These are phyloP conservation scores for Cruciata laevipes DNA, from an alignment of 257 asterid genomes.

Conservation along the genomic window DNA sequence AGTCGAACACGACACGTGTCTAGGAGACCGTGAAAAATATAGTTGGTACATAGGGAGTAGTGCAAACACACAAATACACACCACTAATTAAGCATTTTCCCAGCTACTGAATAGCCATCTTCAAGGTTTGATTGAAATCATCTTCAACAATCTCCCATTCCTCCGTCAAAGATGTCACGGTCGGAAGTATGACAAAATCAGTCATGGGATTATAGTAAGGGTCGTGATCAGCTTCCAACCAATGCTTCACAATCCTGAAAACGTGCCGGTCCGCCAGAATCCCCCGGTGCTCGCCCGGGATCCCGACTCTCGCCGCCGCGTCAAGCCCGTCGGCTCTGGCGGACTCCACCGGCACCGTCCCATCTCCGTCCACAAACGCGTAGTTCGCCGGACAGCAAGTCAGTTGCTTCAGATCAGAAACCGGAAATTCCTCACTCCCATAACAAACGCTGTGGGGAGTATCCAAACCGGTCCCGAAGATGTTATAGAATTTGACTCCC, in stretches of 20 bases:
- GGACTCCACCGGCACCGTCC: slow-evolving; percentile 92
- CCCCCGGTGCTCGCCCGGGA: slow-evolving; percentile 84
- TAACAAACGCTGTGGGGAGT: slow-evolving; percentile 91
- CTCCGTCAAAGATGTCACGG: slow-evolving; percentile 58
- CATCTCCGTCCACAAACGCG: slow-evolving; percentile 83
- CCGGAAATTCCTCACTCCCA: slow-evolving; percentile 71
- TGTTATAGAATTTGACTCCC: slow-evolving; percentile 70
- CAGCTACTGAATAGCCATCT: background rate
- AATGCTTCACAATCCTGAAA: slow-evolving; percentile 82
- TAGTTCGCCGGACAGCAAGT: slow-evolving; percentile 52
- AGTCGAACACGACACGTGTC: too few relatives aligned
- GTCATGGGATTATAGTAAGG: slow-evolving; percentile 80
- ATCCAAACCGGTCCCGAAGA: slow-evolving; percentile 61
- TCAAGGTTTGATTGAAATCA: slow-evolving; percentile 2
- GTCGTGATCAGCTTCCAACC: slow-evolving; percentile 89
- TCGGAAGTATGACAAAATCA: slow-evolving; percentile 79
- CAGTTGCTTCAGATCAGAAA: slow-evolving; percentile 57
- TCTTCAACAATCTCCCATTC: slow-evolving; percentile 79
- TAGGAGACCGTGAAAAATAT: too few relatives aligned
- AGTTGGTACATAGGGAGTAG: too few relatives aligned
- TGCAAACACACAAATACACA: background rate
- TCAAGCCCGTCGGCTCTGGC: slow-evolving; percentile 90
- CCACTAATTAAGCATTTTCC: background rate
- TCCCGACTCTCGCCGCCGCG: slow-evolving; percentile 90
- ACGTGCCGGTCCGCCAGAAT: slow-evolving; percentile 77